Percentiles rank a stretch among this genome's conserved stretches.
Conservation (phyloP, 2,329 filamentous ascomycete species). For the Venturia effusa region DNA sequence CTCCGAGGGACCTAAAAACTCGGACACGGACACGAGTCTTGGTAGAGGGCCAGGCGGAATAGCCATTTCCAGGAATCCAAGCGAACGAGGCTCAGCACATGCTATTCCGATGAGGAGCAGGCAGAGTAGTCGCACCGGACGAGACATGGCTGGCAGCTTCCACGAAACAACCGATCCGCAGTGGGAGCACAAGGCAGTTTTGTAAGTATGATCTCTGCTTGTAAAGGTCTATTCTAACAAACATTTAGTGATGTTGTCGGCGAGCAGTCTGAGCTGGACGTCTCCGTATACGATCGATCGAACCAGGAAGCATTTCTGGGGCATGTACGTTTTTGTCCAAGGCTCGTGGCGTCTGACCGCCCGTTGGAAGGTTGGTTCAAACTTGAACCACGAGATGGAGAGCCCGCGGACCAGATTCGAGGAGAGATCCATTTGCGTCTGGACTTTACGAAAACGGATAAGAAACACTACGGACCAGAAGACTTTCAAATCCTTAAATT, state of each 20-base stretch:
- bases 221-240: conserved; percentile 1
- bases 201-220: conserved; percentile 52
- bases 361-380: conserved; percentile 78
- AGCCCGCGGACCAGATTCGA: conserved; percentile 61
- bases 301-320: conserved; percentile 85
- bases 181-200: conserved; percentile 91
- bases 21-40: not conserved
- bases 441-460: conserved; percentile 74
- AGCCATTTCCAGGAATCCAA: conserved; percentile 46
- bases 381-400: conserved; percentile 67
- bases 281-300: conserved; percentile 84
- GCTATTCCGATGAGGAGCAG: conserved; percentile 95
- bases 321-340: conserved; percentile 71
- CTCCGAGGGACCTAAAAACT: conserved; percentile 64
- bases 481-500: conserved; percentile 95
- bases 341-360: conserved; percentile 56
- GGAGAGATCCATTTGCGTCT: conserved; percentile 87
- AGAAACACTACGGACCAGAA: conserved; percentile 84
- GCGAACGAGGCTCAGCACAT: conserved; percentile 75
- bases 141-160: conserved; percentile 25
- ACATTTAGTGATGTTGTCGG: conserved; percentile 74
- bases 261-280: conserved; percentile 77
- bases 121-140: conserved; percentile 89
- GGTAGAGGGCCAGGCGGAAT: conserved; percentile 24
- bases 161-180: conserved; percentile 70